Conservation (phyloP, 345 rosid genomes). For the Tarenaya hassleriana region DNA sequence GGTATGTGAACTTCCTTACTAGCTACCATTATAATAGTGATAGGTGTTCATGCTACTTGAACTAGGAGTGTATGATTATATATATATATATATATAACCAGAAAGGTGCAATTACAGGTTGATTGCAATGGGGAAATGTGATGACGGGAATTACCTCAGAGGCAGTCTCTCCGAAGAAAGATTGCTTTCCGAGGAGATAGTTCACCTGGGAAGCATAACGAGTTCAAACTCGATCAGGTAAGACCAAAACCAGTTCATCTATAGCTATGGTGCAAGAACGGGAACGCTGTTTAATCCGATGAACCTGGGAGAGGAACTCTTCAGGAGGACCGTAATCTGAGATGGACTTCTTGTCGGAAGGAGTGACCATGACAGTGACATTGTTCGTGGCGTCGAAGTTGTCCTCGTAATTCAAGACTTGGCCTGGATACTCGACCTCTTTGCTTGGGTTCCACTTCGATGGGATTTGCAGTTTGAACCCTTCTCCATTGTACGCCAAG, state of each 20-base stretch:
- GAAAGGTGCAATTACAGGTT: no score
- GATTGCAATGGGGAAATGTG: no score
- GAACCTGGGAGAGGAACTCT: conserved; percentile 69
- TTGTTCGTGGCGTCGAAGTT: conserved; percentile 73
- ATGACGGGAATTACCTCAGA: conserved; percentile 63
- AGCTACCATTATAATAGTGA: no score
- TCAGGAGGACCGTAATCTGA: conserved; percentile 71
- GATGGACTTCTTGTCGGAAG: conserved; percentile 83
- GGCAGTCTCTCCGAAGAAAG: conserved; percentile 58
- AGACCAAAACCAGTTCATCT: conserved; percentile 13
- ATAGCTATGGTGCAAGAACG: no score
- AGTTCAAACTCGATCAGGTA: no score
- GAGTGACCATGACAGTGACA: conserved; percentile 58
- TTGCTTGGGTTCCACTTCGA: conserved; percentile 95
- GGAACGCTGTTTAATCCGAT: no score
- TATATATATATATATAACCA: no score
- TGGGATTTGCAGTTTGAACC: conserved; percentile 70
- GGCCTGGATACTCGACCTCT: conserved; percentile 87
- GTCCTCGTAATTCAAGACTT: conserved; percentile 87
- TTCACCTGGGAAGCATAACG: conserved; percentile 68
- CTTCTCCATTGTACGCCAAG: conserved; percentile 61
- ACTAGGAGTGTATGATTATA: no score
- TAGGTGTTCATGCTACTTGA: no score
- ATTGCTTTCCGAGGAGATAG: conserved; percentile 80
- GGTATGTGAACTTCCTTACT: no score